A percentile compares a stretch with the other conserved stretches of the same genome.
Conservation (phyloP, 2,329 filamentous ascomycete genomes). For the Hansfordia pulvinata region DNA sequence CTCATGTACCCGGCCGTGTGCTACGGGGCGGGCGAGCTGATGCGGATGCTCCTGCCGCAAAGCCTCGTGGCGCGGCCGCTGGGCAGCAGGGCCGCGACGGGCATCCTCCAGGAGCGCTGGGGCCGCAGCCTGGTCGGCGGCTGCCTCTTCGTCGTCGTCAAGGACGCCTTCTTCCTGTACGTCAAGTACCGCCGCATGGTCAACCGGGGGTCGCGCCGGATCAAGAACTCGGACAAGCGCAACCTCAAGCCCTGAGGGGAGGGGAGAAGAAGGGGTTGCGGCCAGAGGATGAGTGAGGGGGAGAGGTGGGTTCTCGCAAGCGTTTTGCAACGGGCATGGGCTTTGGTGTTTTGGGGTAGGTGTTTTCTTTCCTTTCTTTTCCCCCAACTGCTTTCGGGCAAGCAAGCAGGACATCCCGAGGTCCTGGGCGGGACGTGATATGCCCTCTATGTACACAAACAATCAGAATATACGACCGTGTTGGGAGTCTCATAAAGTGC, state of each 20-base stretch:
- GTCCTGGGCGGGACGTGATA: background rate
- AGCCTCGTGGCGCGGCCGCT: conserved; percentile 43
- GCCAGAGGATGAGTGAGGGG: background rate
- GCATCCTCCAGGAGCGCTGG: conserved; percentile 73
- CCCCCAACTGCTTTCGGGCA: background rate
- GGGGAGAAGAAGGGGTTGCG: background rate
- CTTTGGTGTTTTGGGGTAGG: background rate
- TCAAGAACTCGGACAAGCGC: conserved; percentile 33
- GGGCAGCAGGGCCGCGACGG: conserved; percentile 24
- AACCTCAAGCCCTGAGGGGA: background rate
- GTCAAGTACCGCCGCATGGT: conserved; percentile 48
- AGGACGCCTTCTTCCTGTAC: conserved; percentile 50
- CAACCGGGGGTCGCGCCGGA: conserved; percentile 36
- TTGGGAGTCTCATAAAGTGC: too few species aligned
- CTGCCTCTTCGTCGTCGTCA: conserved; percentile 75
- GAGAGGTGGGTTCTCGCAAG: background rate
- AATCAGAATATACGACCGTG: too few species aligned
- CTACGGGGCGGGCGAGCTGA: conserved; percentile 60
- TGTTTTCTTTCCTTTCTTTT: background rate
- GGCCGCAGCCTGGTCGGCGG: conserved; percentile 81
- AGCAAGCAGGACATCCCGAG: background rate
- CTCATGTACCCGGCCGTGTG: conserved; percentile 75
- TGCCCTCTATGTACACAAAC: too few species aligned
- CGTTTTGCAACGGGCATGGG: background rate
- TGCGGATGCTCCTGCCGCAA: conserved; percentile 54